Base-by-base conservation (phyloP, 768 basidiomycete genomes). In the Candolleomyces aberdarensis region DNA sequence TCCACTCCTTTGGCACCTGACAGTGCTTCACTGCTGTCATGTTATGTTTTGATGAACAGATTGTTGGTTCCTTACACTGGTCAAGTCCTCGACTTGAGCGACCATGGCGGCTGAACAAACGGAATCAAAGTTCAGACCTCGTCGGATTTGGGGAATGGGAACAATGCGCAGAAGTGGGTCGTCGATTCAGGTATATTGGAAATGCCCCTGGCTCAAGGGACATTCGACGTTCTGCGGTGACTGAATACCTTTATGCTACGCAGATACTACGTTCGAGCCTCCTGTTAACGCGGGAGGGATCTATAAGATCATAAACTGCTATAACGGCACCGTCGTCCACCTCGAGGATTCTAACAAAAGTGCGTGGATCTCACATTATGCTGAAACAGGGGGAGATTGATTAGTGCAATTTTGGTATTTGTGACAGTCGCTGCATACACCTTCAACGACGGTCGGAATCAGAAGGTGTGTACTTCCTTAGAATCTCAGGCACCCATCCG, bases 391-490 rank as follows among this genome's bases (percentile, higher is more conserved):
- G 10, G 2, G 8, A 1, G 1, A 10, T n/a, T 17, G 10, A 7
- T 7, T 17, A 22, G 7, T 1, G n/a, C 17, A 47, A 1, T n/a
- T 17, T 22, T 6, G 46, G 1, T 7, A 5, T 36, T 11, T 11
- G 5, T 14, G 2, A 51, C 20, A 51, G 49, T 51, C 8, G 17
- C 19, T 5, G 49, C 7, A 13, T 51, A 22, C 29, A 8, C 2
- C 14, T 51, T 19, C 49, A 51, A 51, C 49, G 49, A 51, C 3
- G 49, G 49, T 15, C n/a, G 49, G 10, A 51, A 51, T 29, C 49
- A 51, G 15, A 51, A 51, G 20, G 49, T 51, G 49, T 6, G 20
- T 51, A 14, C 26, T 14, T 51, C 9, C 14, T 51, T 19, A 13
- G 10, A 10, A 10, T 5, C 2, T 6, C 20, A 22, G 2, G 20